Percentiles rank a stretch among this genome's conserved stretches.
Conservation (phyloP, 371 early-diverging fungal species). For the Cokeromyces recurvatus region DNA sequence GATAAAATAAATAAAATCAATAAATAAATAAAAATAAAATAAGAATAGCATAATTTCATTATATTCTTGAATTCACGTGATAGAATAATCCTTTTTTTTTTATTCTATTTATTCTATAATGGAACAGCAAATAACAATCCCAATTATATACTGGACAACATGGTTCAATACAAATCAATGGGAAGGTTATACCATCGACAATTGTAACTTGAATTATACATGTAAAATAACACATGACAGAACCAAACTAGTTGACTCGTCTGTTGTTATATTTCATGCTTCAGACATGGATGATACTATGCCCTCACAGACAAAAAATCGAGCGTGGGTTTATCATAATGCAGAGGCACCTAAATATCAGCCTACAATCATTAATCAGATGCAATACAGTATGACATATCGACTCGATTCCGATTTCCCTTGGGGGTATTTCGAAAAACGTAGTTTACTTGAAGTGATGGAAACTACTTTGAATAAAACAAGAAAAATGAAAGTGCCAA, state of each 20-base stretch:
- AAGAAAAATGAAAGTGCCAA: background rate
- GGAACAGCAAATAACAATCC: too few relatives aligned
- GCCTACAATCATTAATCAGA: background rate
- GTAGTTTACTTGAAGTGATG: background rate
- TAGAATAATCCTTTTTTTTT: too few relatives aligned
- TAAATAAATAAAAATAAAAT: too few relatives aligned
- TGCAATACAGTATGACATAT: slow-evolving; percentile 15
- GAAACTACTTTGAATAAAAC: background rate
- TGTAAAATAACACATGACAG: slow-evolving; percentile 9
- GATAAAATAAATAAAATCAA: too few relatives aligned
- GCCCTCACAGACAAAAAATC: background rate
- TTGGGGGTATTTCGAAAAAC: slow-evolving; percentile 6
- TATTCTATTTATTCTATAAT: too few relatives aligned
- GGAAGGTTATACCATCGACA: slow-evolving; percentile 9
- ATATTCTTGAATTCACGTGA: too few relatives aligned
- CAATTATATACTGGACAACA: slow-evolving; percentile 11
- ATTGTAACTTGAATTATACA: background rate
- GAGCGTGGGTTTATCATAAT: slow-evolving; percentile 11
- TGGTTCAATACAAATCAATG: slow-evolving; percentile 8
- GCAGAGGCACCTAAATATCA: slow-evolving; percentile 8
- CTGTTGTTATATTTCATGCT: slow-evolving; percentile 7
- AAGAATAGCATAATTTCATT: too few relatives aligned
- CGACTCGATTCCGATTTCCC: slow-evolving; percentile 10
- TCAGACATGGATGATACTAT: slow-evolving; percentile 1
- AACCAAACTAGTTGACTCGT: background rate